phyloP scores from a whole-genome alignment of 768 basidiomycete species.

The Ephemerocybe angulata region DNA sequence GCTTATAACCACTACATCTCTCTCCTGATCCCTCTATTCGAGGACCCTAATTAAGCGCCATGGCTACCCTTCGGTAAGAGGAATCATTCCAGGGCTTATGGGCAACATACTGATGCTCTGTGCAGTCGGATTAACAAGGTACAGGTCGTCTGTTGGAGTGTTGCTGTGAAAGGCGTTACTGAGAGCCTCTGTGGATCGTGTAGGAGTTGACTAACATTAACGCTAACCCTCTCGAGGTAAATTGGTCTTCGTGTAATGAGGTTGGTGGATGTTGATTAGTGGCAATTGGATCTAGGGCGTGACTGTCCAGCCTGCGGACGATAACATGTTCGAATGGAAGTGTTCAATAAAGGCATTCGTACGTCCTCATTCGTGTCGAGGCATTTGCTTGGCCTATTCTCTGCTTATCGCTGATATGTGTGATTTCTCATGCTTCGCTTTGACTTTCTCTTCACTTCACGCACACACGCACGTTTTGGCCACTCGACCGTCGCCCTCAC shows the following conservation, averaged over 20 bases:
- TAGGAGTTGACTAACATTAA: slow-evolving; percentile 68
- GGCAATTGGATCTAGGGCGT: slow-evolving; percentile 47
- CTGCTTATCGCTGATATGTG: slow-evolving; percentile 3
- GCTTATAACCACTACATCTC: slow-evolving; percentile 2
- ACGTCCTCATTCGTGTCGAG: slow-evolving; percentile 21
- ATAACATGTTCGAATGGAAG: slow-evolving; percentile 75
- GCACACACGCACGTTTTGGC: no score
- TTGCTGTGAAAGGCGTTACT: not conserved
- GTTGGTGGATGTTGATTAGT: slow-evolving; percentile 6
- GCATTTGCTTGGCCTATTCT: no score
- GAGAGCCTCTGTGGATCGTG: not conserved
- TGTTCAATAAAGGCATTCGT: slow-evolving; percentile 75
- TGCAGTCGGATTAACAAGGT: slow-evolving; percentile 76
- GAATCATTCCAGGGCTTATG: not conserved
- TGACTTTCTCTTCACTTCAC: no score
- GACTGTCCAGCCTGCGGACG: slow-evolving; percentile 58
- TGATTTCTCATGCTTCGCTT: no score
- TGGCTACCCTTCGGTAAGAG: slow-evolving; percentile 1
- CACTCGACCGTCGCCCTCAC: no score
- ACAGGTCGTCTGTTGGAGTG: not conserved
- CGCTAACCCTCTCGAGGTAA: slow-evolving; percentile 62
- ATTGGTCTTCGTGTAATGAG: slow-evolving; percentile 10
- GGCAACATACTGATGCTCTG: not conserved
- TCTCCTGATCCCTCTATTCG: not conserved
- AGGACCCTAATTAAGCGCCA: not conserved